Evolutionary conservation across 129 eudicot species (phyloP).

Genomic region (Flaveria robusta): DNA sequence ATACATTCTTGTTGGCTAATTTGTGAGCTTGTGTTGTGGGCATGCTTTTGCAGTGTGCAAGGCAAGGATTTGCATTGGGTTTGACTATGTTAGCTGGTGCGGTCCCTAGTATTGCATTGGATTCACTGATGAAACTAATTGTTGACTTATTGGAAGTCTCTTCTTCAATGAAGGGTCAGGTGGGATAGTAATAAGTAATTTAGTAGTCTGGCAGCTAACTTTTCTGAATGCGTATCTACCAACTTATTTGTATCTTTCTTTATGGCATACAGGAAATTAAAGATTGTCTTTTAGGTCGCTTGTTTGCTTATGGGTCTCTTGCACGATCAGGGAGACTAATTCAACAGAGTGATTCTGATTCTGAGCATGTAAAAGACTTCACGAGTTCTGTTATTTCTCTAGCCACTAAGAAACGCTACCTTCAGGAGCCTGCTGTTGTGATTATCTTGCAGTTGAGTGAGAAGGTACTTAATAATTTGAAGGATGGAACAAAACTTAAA

Average conservation of each 20-base stretch:
- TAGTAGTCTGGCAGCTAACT: not conserved
- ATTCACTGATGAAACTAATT: constrained; percentile 74
- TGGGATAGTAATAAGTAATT: constrained; percentile 32
- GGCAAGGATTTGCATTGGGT: constrained; percentile 97
- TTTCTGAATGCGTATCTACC: not conserved
- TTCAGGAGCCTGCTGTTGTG: constrained; percentile 86
- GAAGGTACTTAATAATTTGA: constrained; percentile 54
- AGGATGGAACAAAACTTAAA: not conserved
- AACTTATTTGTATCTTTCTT: constrained; percentile 14
- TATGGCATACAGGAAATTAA: constrained; percentile 66
- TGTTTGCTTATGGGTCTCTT: constrained; percentile 96
- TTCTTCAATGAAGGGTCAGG: constrained; percentile 99
- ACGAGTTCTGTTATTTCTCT: constrained; percentile 55
- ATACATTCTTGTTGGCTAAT: not conserved
- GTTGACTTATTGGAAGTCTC: constrained; percentile 70
- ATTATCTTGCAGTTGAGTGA: constrained; percentile 65
- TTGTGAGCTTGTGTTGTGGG: constrained; percentile 26
- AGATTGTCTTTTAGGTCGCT: constrained; percentile 86
- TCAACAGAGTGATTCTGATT: constrained; percentile 51
- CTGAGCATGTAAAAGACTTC: constrained; percentile 53
- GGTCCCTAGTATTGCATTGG: constrained; percentile 57
- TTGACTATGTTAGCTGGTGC: constrained; percentile 67
- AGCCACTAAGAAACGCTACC: constrained; percentile 78
- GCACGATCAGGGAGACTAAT: constrained; percentile 82
- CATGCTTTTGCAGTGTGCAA: constrained; percentile 75